Evolutionary conservation across 495 filamentous ascomycete species (phyloP).

Genomic region (Jackrogersella minutella): DNA sequence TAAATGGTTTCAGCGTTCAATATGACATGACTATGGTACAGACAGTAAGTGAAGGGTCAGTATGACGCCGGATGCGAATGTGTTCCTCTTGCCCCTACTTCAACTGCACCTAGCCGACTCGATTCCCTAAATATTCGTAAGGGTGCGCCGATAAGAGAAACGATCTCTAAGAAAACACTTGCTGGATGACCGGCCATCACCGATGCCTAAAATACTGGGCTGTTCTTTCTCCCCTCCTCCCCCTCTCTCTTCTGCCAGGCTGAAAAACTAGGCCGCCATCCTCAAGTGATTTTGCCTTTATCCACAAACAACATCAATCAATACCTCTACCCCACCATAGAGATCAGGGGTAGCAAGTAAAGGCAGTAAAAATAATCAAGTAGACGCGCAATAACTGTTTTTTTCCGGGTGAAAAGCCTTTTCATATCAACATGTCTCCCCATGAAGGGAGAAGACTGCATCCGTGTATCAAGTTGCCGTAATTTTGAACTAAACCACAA

Average conservation of each 20-base stretch:
- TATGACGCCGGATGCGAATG: slow-evolving; percentile 42
- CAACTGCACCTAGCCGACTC: slow-evolving; percentile 29
- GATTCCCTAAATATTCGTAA: slow-evolving; percentile 8
- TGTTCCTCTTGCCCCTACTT: slow-evolving; percentile 38
- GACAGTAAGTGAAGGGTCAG: slow-evolving; percentile 44
- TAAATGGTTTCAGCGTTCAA: slow-evolving; percentile 47
- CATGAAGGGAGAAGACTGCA: slow-evolving; percentile 22
- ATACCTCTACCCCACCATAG: slow-evolving; percentile 41
- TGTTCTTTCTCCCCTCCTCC: slow-evolving; percentile 21
- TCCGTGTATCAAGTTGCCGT: slow-evolving; percentile 36
- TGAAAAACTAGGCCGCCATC: slow-evolving; percentile 25
- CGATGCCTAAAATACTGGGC: slow-evolving; percentile 19
- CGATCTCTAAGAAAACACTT: slow-evolving; percentile 28
- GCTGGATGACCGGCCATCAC: slow-evolving; percentile 32
- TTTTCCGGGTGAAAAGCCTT: slow-evolving; percentile 41
- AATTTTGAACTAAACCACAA: slow-evolving; percentile 34
- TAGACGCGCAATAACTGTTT: slow-evolving; percentile 37
- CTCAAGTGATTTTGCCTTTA: slow-evolving; percentile 35
- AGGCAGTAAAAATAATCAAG: slow-evolving; percentile 44
- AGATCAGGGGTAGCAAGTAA: slow-evolving; percentile 35
- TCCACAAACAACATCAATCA: slow-evolving; percentile 38
- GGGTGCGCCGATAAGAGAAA: slow-evolving; percentile 14
- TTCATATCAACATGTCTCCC: slow-evolving; percentile 44
- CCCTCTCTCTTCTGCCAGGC: slow-evolving; percentile 27
- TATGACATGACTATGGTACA: slow-evolving; percentile 50